Base-by-base conservation (phyloP, 306 rosid species). In the Gleditsia sinensis region DNA sequence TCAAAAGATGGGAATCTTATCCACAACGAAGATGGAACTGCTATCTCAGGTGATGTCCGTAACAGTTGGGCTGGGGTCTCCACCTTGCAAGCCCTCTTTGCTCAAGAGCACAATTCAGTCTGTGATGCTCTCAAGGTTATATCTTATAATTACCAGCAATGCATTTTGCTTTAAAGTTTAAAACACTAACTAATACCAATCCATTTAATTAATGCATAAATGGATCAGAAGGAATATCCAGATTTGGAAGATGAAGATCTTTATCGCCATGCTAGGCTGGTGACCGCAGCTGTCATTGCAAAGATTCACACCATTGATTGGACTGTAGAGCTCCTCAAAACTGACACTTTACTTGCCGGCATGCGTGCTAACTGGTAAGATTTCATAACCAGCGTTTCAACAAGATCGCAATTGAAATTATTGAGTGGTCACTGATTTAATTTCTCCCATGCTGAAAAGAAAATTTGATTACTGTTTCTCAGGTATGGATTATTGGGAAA, bases 401-500 rank as follows among this genome's bases (percentile, higher is more conserved):
- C n/a, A n/a, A n/a, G n/a, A n/a, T n/a, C n/a, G n/a, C n/a, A n/a
- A n/a, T n/a, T n/a, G n/a, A n/a, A n/a, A n/a, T n/a, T n/a, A n/a
- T n/a, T n/a, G n/a, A n/a, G n/a, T n/a, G n/a, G n/a, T n/a, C n/a
- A n/a, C n/a, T n/a, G n/a, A n/a, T n/a, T n/a, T n/a, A n/a, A n/a
- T n/a, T n/a, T n/a, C n/a, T n/a, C n/a, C n/a, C n/a, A n/a, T n/a
- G n/a, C n/a, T n/a, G n/a, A n/a, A n/a, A n/a, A n/a, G n/a, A n/a
- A n/a, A n/a, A n/a, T n/a, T n/a, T 4, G 1, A 1, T 3, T 14
- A 5, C 33, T 34, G 3, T 7, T 70, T 2, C 23, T 71, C 71
- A 88, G 93, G 93, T 88, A 88, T 59, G 93, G 93, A 17, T 50
- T 86, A 43, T 28, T 88, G 79, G 93, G 93, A 16, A 88, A 88